These are phyloP conservation scores for Mollisia scopiformis DNA, from an alignment of 2,329 filamentous ascomycete genomes.

Conservation along the genomic window DNA sequence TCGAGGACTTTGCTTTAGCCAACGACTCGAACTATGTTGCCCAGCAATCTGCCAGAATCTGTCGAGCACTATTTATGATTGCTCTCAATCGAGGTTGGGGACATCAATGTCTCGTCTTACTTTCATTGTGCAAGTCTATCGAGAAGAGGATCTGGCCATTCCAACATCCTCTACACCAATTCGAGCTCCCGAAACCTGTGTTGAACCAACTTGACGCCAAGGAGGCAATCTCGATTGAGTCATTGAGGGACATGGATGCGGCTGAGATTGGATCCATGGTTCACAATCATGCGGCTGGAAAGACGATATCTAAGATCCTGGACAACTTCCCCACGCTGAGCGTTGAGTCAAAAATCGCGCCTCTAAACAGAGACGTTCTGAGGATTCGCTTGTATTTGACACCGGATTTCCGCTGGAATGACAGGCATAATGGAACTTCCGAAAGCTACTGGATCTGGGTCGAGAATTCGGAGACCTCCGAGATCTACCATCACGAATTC, in stretches of 20 bases:
- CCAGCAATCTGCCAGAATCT: slow-evolving; percentile 94
- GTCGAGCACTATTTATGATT: slow-evolving; percentile 94
- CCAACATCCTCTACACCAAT: slow-evolving; percentile 93
- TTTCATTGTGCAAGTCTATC: slow-evolving; percentile 94
- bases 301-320: slow-evolving; percentile 77
- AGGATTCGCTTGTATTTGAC: slow-evolving; percentile 86
- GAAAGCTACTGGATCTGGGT: slow-evolving; percentile 99
- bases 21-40: slow-evolving; percentile 95
- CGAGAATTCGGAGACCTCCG: slow-evolving; percentile 94
- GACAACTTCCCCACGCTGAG: slow-evolving; percentile 91
- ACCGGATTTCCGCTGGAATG: slow-evolving; percentile 94
- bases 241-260: slow-evolving; percentile 88
- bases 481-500: slow-evolving; percentile 97
- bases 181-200: slow-evolving; percentile 84
- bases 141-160: slow-evolving; percentile 96
- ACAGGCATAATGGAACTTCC: slow-evolving; percentile 88
- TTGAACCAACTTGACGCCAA: slow-evolving; percentile 86
- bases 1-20: slow-evolving; percentile 90
- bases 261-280: slow-evolving; percentile 89
- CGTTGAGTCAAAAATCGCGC: slow-evolving; percentile 92
- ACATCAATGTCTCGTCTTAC: slow-evolving; percentile 86
- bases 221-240: slow-evolving; percentile 75
- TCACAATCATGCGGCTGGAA: slow-evolving; percentile 87
- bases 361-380: slow-evolving; percentile 90
- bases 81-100: slow-evolving; percentile 95